Conservation (phyloP, 2,329 filamentous ascomycete species). For the Diaporthe nobilis region DNA sequence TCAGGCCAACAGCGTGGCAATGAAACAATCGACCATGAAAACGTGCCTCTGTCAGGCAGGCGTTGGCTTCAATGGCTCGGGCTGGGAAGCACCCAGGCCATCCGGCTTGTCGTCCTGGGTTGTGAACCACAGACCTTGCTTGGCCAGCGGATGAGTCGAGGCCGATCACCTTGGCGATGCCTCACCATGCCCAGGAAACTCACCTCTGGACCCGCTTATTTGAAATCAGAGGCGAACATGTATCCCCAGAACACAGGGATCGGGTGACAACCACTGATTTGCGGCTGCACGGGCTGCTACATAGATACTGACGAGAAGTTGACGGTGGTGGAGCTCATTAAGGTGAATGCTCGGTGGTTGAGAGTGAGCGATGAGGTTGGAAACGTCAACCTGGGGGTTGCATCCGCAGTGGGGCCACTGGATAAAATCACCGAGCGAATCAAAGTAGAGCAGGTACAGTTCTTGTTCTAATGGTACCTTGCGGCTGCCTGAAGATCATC, state of each 20-base stretch:
- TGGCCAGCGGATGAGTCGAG: slow-evolving; percentile 29
- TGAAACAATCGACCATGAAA: slow-evolving; percentile 9
- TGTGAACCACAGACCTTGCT: slow-evolving; percentile 28
- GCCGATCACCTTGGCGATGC: slow-evolving; percentile 33
- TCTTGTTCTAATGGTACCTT: background rate
- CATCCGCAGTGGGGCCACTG: background rate
- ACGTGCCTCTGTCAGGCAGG: background rate
- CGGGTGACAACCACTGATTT: too few relatives aligned
- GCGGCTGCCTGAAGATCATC: background rate
- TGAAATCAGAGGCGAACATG: slow-evolving; percentile 1
- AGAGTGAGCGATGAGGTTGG: background rate
- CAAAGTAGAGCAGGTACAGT: background rate
- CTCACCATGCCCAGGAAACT: slow-evolving; percentile 6
- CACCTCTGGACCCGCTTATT: slow-evolving; percentile 21
- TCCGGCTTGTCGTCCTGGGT: slow-evolving; percentile 23
- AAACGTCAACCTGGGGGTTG: background rate
- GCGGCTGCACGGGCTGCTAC: background rate
- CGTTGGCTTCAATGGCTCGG: background rate
- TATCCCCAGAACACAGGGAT: background rate
- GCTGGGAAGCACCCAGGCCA: slow-evolving; percentile 20
- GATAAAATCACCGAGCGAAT: background rate
- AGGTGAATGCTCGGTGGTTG: background rate
- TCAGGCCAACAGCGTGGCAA: slow-evolving; percentile 1
- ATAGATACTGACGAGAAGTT: background rate
- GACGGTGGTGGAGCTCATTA: background rate